Conservation (phyloP, 768 basidiomycete genomes). For the Antrodiella citrinella region DNA sequence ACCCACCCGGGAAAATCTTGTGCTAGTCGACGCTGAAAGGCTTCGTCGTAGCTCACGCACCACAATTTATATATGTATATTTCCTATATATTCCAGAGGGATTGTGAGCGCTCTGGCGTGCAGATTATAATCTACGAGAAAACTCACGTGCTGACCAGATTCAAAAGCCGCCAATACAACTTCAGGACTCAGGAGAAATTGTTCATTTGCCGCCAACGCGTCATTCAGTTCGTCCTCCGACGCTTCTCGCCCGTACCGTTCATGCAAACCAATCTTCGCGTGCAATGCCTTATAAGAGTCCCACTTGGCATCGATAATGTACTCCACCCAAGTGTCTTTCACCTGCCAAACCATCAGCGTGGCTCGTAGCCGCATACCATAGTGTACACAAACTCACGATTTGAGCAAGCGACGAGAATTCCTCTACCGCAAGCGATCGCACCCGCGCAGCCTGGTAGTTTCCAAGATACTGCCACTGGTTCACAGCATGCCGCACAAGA, state of each 20-base stretch:
- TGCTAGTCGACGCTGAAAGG: constrained; percentile 7
- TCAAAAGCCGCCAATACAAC: constrained; percentile 1
- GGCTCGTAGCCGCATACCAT: background rate
- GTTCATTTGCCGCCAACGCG: background rate
- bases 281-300: background rate
- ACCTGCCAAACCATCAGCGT: background rate
- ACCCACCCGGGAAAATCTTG: background rate
- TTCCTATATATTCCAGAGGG: background rate
- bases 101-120: background rate
- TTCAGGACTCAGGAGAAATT: background rate
- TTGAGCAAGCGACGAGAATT: constrained; percentile 2
- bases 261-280: constrained; percentile 3
- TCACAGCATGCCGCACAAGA: constrained; percentile 1
- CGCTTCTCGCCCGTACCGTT: constrained; percentile 2
- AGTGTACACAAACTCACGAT: background rate
- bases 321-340: constrained; percentile 1
- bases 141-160: constrained; percentile 2
- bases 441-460: constrained; percentile 1
- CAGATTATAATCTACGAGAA: background rate
- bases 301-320: background rate
- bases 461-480: constrained; percentile 5
- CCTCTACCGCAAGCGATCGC: constrained; percentile 2
- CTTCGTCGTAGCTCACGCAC: constrained; percentile 8
- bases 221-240: constrained; percentile 5
- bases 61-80: constrained; percentile 8